A percentile compares a stretch with the other conserved stretches of the same genome.
phyloP scores from a whole-genome alignment of 441 rosid genomes.

The Brassica balearica region DNA sequence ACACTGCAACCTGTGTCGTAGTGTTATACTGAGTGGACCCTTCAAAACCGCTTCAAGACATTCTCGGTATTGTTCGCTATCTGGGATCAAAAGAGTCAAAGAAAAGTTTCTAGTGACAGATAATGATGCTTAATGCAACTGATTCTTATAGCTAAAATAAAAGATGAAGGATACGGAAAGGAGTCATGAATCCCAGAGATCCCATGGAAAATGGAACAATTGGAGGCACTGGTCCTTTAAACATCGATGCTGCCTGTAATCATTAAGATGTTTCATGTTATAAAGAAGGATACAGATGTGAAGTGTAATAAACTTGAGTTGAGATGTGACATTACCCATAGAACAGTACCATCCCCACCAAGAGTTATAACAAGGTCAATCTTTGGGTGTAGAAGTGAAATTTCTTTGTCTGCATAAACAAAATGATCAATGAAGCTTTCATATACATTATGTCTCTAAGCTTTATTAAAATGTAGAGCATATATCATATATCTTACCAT shows the following conservation, averaged over 20 bases:
- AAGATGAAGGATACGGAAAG: constrained; percentile 47
- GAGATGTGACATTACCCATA: constrained; percentile 71
- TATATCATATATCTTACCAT: constrained; percentile 54
- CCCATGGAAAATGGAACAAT: constrained; percentile 95
- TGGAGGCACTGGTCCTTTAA: constrained; percentile 91
- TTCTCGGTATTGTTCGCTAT: constrained; percentile 78
- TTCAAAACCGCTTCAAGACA: constrained; percentile 73
- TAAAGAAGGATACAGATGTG: background rate
- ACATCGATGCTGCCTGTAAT: constrained; percentile 79
- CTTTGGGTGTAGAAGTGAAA: constrained; percentile 71
- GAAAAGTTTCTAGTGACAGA: constrained; percentile 33
- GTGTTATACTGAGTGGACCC: constrained; percentile 94
- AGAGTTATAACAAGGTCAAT: constrained; percentile 96
- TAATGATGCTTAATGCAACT: background rate
- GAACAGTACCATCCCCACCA: constrained; percentile 99
- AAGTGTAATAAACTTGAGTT: constrained; percentile 26
- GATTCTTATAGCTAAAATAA: background rate
- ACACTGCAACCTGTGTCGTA: constrained; percentile 88
- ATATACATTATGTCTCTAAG: background rate
- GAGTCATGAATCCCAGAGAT: constrained; percentile 70
- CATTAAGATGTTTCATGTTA: background rate
- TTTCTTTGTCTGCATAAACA: constrained; percentile 63
- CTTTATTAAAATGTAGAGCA: background rate
- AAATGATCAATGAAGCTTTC: constrained; percentile 3
- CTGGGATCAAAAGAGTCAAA: constrained; percentile 57